Percentiles rank a stretch among this genome's conserved stretches.
Evolutionary conservation across 2,329 filamentous ascomycete genomes (phyloP).

Genomic region (Macrophomina tecta): DNA sequence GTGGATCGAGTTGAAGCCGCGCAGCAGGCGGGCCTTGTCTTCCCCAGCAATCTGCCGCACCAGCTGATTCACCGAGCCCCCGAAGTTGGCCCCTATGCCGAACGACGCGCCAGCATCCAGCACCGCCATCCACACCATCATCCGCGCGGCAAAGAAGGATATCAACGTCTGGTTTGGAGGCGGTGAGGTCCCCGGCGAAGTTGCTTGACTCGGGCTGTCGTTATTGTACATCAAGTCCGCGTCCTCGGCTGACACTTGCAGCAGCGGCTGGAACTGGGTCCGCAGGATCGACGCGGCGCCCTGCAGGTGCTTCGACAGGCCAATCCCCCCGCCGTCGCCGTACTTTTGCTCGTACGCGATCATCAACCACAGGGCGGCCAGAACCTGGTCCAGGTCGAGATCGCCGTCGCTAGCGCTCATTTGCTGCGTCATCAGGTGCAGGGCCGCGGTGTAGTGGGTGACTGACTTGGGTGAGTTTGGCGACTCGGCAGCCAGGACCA

Average conservation of each 20-base stretch:
- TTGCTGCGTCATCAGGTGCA: slow-evolving; percentile 41
- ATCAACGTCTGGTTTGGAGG: slow-evolving; percentile 29
- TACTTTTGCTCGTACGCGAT: slow-evolving; percentile 48
- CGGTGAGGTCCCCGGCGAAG: background rate
- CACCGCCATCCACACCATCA: slow-evolving; percentile 44
- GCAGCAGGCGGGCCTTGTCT: slow-evolving; percentile 32
- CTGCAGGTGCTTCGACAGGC: slow-evolving; percentile 41
- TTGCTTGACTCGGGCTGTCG: slow-evolving; percentile 10
- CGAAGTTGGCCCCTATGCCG: slow-evolving; percentile 39
- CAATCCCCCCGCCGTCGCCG: slow-evolving; percentile 42
- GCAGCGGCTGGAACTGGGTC: slow-evolving; percentile 30
- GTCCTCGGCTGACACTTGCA: slow-evolving; percentile 23
- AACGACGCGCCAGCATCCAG: slow-evolving; percentile 42
- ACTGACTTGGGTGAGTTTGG: slow-evolving; percentile 17
- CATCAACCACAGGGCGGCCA: slow-evolving; percentile 45
- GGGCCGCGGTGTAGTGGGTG: slow-evolving; percentile 37
- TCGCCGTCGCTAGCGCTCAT: slow-evolving; percentile 33
- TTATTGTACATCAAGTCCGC: slow-evolving; percentile 11
- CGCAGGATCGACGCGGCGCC: slow-evolving; percentile 42
- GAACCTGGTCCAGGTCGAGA: slow-evolving; percentile 40
- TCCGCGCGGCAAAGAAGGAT: slow-evolving; percentile 43
- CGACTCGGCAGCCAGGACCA: background rate
- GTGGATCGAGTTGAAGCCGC: slow-evolving; percentile 39
- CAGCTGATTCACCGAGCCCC: slow-evolving; percentile 15
- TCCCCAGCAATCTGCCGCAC: slow-evolving; percentile 37